Evolutionary conservation across 1,139 yeast genomes (phyloP).

Genomic region (Pichia norvegensis): DNA sequence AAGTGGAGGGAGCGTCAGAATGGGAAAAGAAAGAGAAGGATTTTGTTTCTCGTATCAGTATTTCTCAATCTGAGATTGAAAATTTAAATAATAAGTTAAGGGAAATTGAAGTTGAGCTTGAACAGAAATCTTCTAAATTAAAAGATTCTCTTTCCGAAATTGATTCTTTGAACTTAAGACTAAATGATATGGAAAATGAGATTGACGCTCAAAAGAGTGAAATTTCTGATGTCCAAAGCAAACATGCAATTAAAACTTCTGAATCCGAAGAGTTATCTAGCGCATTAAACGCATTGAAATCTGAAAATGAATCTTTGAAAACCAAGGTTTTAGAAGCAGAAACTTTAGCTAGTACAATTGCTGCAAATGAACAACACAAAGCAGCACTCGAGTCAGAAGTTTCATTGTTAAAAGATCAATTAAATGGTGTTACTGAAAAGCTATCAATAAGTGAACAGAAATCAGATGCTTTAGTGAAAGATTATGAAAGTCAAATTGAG

Average conservation of each 20-base stretch:
- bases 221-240: neutral
- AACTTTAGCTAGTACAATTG: neutral
- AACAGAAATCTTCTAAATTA: neutral
- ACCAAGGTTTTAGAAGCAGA: neutral
- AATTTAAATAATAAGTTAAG: neutral
- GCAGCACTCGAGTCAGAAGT: neutral
- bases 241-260: neutral
- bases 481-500: neutral
- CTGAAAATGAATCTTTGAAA: neutral
- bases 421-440: neutral
- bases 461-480: neutral
- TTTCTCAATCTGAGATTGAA: neutral
- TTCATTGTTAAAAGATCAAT: neutral
- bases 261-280: neutral
- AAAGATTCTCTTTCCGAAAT: neutral
- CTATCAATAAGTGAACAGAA: neutral
- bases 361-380: neutral
- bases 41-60: neutral
- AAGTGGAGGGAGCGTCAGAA: neutral
- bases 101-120: neutral
- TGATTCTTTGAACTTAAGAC: neutral
- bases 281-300: neutral
- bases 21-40: neutral
- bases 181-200: neutral
- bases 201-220: neutral